Conservation (phyloP, 805 yeast species). For the Zygoascus flipseniorum region DNA sequence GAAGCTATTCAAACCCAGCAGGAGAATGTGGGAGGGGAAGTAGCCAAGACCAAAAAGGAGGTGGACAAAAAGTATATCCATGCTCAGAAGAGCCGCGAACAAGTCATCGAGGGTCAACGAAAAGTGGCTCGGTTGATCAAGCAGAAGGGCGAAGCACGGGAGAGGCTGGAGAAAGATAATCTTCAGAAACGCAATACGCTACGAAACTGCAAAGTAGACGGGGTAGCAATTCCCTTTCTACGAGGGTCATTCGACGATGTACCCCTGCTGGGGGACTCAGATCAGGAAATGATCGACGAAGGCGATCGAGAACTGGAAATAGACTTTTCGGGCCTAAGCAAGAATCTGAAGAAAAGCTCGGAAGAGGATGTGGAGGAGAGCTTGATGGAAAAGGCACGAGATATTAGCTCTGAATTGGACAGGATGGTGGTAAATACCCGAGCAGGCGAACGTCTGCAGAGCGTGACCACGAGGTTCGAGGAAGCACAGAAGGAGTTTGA, state of each 20-base stretch:
- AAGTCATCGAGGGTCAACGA: constrained; percentile 22
- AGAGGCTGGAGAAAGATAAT: constrained; percentile 40
- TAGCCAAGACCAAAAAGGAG: constrained; percentile 26
- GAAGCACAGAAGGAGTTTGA: constrained; percentile 54
- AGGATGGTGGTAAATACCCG: constrained; percentile 69
- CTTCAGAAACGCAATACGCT: constrained; percentile 48
- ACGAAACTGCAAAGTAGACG: constrained; percentile 68
- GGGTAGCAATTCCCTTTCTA: constrained; percentile 50
- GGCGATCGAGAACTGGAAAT: constrained; percentile 6
- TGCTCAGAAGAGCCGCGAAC: constrained; percentile 14
- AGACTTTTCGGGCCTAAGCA: constrained; percentile 28
- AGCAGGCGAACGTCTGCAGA: constrained; percentile 67
- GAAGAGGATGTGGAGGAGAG: constrained; percentile 16
- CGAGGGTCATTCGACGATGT: constrained; percentile 54
- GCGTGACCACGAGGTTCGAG: constrained; percentile 51
- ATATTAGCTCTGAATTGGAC: constrained; percentile 22
- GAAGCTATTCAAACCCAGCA: constrained; percentile 8
- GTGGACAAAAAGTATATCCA: constrained; percentile 32
- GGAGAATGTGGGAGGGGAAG: constrained; percentile 4
- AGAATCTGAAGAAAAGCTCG: constrained; percentile 24
- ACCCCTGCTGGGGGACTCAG: constrained; percentile 44
- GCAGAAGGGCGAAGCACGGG: constrained; percentile 32
- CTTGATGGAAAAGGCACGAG: constrained; percentile 22
- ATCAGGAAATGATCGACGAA: constrained; percentile 33
- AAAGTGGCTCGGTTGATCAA: constrained; percentile 4